These are phyloP conservation scores for Rhypophila decipiens DNA, from an alignment of 495 filamentous ascomycete genomes.

Conservation along the genomic window DNA sequence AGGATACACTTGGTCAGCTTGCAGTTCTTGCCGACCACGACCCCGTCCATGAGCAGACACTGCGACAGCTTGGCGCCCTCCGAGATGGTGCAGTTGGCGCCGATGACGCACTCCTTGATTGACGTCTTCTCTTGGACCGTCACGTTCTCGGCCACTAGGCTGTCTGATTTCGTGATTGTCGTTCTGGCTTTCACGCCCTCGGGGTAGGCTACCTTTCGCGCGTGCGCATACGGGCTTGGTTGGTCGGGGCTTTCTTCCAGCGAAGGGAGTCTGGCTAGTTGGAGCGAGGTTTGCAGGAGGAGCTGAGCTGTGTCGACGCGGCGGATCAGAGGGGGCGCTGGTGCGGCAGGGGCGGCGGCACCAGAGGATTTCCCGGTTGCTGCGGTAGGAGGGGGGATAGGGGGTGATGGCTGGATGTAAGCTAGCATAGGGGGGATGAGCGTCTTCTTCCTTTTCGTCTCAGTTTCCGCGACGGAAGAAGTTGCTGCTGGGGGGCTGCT, in stretches of 20 bases:
- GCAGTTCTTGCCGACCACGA: constrained; percentile 67
- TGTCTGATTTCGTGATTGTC: constrained; percentile 69
- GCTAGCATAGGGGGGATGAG: constrained; percentile 67
- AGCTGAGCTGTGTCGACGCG: constrained; percentile 82
- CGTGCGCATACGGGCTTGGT: constrained; percentile 65
- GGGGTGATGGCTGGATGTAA: constrained; percentile 54
- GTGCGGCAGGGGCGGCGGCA: too few relatives aligned
- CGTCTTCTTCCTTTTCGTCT: constrained; percentile 40
- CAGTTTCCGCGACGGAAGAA: not conserved
- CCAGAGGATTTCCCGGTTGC: too few relatives aligned
- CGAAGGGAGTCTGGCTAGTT: constrained; percentile 68
- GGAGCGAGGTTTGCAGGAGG: constrained; percentile 73
- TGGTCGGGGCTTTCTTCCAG: constrained; percentile 56
- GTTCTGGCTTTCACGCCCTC: constrained; percentile 67
- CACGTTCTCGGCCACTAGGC: constrained; percentile 76
- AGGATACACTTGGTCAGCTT: constrained; percentile 77
- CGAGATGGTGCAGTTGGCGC: constrained; percentile 76
- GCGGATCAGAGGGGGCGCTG: constrained; percentile 56
- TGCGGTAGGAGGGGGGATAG: too few relatives aligned
- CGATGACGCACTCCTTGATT: constrained; percentile 86
- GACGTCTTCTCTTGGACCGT: constrained; percentile 73
- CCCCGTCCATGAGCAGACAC: constrained; percentile 88
- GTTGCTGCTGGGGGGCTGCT: not conserved
- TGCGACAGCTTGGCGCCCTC: constrained; percentile 70
- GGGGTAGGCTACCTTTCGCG: constrained; percentile 72